Evolutionary conservation across 345 rosid species (phyloP).

Genomic region (Laguncularia racemosa): DNA sequence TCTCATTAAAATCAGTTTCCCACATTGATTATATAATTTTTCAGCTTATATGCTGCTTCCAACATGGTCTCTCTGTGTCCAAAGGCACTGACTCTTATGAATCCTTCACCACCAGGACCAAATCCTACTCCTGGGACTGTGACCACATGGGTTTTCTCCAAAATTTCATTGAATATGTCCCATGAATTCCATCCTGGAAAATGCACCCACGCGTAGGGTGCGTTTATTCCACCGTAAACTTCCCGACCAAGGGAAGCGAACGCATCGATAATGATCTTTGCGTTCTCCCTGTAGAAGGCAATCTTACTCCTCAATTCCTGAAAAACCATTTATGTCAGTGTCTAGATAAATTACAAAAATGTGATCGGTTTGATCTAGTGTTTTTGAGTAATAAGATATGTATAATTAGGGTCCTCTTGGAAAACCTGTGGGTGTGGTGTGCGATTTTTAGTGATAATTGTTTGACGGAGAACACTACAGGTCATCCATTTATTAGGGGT

Average conservation of each 20-base stretch:
- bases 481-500: no score
- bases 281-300: slow-evolving; percentile 59
- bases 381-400: no score
- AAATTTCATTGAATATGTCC: slow-evolving; percentile 60
- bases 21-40: neutral
- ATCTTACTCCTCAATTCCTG: slow-evolving; percentile 33
- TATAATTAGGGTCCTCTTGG: no score
- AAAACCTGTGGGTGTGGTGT: no score
- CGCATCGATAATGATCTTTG: slow-evolving; percentile 43
- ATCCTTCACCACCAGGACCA: slow-evolving; percentile 76
- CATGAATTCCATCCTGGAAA: slow-evolving; percentile 59
- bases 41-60: slow-evolving; percentile 60
- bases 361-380: no score
- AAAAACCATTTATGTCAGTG: no score
- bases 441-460: no score
- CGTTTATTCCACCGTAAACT: slow-evolving; percentile 64
- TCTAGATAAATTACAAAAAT: no score
- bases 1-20: no score
- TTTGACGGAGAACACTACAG: no score
- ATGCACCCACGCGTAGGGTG: slow-evolving; percentile 77
- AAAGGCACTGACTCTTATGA: slow-evolving; percentile 65
- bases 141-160: slow-evolving; percentile 56
- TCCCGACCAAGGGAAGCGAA: slow-evolving; percentile 38
- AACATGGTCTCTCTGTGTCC: slow-evolving; percentile 37
- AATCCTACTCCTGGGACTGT: slow-evolving; percentile 77